Conservation (phyloP, 345 rosid genomes). For the Draba incana region DNA sequence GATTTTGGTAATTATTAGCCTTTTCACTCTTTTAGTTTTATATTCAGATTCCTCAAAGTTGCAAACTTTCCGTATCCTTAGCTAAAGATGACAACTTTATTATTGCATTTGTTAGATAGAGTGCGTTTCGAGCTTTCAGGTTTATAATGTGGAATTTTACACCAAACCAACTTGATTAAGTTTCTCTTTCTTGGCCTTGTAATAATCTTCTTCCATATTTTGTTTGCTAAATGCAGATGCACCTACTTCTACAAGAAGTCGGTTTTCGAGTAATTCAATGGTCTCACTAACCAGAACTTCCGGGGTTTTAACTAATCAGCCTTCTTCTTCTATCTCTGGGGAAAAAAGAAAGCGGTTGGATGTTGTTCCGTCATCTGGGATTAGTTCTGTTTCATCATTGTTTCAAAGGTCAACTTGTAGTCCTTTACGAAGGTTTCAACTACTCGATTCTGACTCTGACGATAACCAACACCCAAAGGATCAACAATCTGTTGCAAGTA, state of each 20-base stretch:
- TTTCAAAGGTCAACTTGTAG: conserved; percentile 63
- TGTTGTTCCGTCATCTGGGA: conserved; percentile 41
- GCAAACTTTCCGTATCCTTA: not conserved
- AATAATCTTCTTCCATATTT: not conserved
- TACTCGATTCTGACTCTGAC: conserved; percentile 82
- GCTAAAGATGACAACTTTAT: conserved; percentile 1
- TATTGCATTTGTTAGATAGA: conserved; percentile 6
- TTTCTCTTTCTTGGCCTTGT: not conserved
- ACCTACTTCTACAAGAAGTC: conserved; percentile 46
- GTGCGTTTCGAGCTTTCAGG: not conserved
- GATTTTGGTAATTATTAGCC: conserved; percentile 45
- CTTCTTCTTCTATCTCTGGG: conserved; percentile 34
- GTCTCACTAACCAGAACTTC: too few relatives aligned
- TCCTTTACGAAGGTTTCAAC: conserved; percentile 84
- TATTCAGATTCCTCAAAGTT: not conserved
- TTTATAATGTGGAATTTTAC: not conserved
- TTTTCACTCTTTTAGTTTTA: not conserved
- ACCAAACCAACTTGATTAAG: not conserved
- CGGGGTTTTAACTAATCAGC: conserved; percentile 47
- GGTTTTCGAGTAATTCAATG: conserved; percentile 56
- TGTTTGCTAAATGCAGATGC: conserved; percentile 44
- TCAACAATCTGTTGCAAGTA: conserved; percentile 37
- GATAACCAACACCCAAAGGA: conserved; percentile 46
- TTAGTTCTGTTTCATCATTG: conserved; percentile 40
- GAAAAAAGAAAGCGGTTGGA: conserved; percentile 46